These are phyloP conservation scores for Adansonia grandidieri DNA, from an alignment of 441 rosid species.

Conservation along the genomic window DNA sequence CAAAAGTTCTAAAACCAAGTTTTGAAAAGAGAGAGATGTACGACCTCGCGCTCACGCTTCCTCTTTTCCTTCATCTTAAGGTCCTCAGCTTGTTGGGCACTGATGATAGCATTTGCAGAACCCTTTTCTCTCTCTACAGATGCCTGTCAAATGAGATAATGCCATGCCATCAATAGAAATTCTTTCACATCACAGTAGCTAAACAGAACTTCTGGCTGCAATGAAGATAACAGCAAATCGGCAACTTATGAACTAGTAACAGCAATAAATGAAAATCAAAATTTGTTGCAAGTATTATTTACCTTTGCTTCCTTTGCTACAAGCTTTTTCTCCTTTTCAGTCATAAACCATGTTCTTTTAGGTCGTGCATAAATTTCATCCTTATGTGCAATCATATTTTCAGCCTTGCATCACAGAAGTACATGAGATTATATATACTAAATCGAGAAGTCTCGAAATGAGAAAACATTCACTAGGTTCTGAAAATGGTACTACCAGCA, in stretches of 20 bases:
- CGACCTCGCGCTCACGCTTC: slow-evolving; percentile 85
- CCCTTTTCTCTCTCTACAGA: slow-evolving; percentile 54
- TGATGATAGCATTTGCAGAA: slow-evolving; percentile 59
- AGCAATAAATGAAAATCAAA: background rate
- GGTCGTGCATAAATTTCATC: slow-evolving; percentile 93
- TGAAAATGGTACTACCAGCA: background rate
- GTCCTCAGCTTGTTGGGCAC: slow-evolving; percentile 91
- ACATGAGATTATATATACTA: background rate
- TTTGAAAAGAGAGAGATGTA: slow-evolving; percentile 21
- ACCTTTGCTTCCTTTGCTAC: slow-evolving; percentile 76
- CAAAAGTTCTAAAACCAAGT: background rate
- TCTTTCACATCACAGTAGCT: slow-evolving; percentile 2
- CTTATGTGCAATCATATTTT: slow-evolving; percentile 82
- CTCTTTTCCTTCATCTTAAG: slow-evolving; percentile 92
- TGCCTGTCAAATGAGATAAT: slow-evolving; percentile 45
- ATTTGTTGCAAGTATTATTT: slow-evolving; percentile 20
- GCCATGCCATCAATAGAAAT: background rate
- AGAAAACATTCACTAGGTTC: background rate
- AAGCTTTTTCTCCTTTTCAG: slow-evolving; percentile 87
- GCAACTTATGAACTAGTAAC: slow-evolving; percentile 7
- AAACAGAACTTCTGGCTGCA: background rate
- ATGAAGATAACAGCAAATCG: background rate
- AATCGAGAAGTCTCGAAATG: background rate
- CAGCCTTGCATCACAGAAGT: slow-evolving; percentile 56
- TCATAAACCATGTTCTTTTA: slow-evolving; percentile 91